These are phyloP conservation scores for Solanum chacoense DNA, from an alignment of 305 asterid species.

Conservation along the genomic window DNA sequence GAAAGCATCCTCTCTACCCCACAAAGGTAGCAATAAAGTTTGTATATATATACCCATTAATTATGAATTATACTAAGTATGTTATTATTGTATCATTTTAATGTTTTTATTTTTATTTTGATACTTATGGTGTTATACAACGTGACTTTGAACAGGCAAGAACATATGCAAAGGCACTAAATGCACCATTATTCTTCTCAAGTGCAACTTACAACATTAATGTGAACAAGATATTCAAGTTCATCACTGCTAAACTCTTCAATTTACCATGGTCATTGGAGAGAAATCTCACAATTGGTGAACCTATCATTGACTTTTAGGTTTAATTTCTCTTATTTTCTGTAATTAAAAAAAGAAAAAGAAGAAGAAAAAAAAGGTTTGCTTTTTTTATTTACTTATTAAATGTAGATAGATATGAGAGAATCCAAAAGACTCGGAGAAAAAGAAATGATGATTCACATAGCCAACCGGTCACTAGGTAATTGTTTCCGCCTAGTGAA, in stretches of 20 bases:
- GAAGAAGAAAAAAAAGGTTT: neutral
- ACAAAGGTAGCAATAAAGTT: no score
- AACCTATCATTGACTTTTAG: slow-evolving; percentile 77
- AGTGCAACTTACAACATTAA: slow-evolving; percentile 83
- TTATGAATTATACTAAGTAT: neutral
- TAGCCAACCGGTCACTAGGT: slow-evolving; percentile 1
- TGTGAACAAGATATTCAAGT: slow-evolving; percentile 81
- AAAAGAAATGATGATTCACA: neutral
- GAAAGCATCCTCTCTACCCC: neutral
- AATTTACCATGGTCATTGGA: slow-evolving; percentile 68
- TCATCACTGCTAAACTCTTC: slow-evolving; percentile 68
- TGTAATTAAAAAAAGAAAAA: neutral
- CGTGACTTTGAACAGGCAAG: slow-evolving; percentile 43
- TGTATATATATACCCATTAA: no score
- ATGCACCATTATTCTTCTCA: slow-evolving; percentile 74
- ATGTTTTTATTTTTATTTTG: neutral
- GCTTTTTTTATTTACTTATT: neutral
- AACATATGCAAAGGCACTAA: slow-evolving; percentile 64
- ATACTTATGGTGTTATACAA: neutral
- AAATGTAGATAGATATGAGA: neutral
- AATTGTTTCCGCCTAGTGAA: neutral
- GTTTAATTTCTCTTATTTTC: neutral
- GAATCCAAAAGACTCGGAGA: neutral
- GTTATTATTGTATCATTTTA: neutral
- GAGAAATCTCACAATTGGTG: slow-evolving; percentile 76